Evolutionary conservation across 2,329 filamentous ascomycete species (phyloP), one percentile per base, ranked within the genome.

Genomic region (Aspergillus felis): DNA sequence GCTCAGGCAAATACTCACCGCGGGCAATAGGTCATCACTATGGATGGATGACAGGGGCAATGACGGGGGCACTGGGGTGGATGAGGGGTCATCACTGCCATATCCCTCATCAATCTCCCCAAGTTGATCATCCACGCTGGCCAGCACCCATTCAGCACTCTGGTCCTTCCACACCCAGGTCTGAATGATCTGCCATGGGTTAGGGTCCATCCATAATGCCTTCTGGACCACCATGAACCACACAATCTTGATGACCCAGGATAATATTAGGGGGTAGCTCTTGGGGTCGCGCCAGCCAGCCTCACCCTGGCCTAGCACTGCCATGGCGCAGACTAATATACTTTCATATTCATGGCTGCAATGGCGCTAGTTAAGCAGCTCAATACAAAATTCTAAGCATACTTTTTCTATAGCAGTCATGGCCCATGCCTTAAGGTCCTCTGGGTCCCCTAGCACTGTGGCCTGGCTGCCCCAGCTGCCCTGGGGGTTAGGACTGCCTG

Each of bases 281-380:
- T 57, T 17, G 3, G 41, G 3, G 32, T 51, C 48, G 1, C 10
- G 47, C 41, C 14, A 50, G 12, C 44, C 7, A 5, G 14, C n/a
- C n/a, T 29, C 7, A 1, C 55, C n/a, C n/a, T 25, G 32, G 1
- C 22, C 35, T 3, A 53, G 22, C 32, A 57, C 24, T 0, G 32
- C 50, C 10, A 57, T 57, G 3, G 50, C 44, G 12, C 44, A 57
- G 12, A 57, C 27, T 8, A 57, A 22, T n/a, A 20, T n/a, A 17
- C 50, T 57, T 32, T 53, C 9, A 29, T 29, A 29, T 29, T 29
- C 8, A 29, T 29, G 1, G 8, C 28, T 29, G 8, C 8, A 3
- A 29, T 32, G 4, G 29, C 4, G 29, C 29, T 32, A 1, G 4
- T 32, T 32, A 0, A 32, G 9, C 1, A 32, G 4, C 10, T 32